Evolutionary conservation across 345 rosid genomes (phyloP).

Genomic region (Brassica incana): DNA sequence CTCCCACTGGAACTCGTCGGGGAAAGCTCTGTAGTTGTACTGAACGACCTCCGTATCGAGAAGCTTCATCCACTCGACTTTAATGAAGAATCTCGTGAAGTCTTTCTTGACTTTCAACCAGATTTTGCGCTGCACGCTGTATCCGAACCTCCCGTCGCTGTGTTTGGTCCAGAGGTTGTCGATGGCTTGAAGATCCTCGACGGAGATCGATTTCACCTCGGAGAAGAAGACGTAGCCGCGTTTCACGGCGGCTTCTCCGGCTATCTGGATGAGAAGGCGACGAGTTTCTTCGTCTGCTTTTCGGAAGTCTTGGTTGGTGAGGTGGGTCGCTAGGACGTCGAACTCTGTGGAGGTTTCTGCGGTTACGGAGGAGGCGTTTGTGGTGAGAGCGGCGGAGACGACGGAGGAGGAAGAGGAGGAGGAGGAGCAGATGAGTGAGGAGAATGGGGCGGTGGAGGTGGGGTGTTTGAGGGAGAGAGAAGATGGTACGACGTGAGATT

Average conservation of each 20-base stretch:
- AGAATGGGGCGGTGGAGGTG: slow-evolving; percentile 40
- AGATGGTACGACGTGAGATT: slow-evolving; percentile 42
- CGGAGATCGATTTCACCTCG: slow-evolving; percentile 73
- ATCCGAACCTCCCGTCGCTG: slow-evolving; percentile 75
- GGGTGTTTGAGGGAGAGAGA: slow-evolving; percentile 43
- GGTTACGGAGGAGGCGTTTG: slow-evolving; percentile 43
- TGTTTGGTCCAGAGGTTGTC: slow-evolving; percentile 73
- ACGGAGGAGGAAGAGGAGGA: slow-evolving; percentile 32
- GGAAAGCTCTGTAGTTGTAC: slow-evolving; percentile 82
- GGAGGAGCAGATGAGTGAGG: slow-evolving; percentile 37
- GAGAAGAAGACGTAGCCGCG: slow-evolving; percentile 97
- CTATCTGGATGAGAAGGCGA: slow-evolving; percentile 69
- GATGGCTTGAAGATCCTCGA: slow-evolving; percentile 59
- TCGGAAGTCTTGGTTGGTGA: slow-evolving; percentile 63
- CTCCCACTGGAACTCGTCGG: slow-evolving; percentile 85
- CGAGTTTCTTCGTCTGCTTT: slow-evolving; percentile 93
- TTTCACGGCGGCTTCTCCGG: slow-evolving; percentile 73
- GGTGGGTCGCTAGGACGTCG: slow-evolving; percentile 65
- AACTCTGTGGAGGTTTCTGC: slow-evolving; percentile 50
- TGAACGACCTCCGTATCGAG: slow-evolving; percentile 85
- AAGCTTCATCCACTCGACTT: slow-evolving; percentile 93
- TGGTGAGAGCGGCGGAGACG: slow-evolving; percentile 32
- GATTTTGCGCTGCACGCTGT: slow-evolving; percentile 72
- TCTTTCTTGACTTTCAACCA: slow-evolving; percentile 68
- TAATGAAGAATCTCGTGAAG: slow-evolving; percentile 74